These are phyloP conservation scores for Claviceps humidiphila DNA, from an alignment of 2,329 filamentous ascomycete species.

Conservation along the genomic window DNA sequence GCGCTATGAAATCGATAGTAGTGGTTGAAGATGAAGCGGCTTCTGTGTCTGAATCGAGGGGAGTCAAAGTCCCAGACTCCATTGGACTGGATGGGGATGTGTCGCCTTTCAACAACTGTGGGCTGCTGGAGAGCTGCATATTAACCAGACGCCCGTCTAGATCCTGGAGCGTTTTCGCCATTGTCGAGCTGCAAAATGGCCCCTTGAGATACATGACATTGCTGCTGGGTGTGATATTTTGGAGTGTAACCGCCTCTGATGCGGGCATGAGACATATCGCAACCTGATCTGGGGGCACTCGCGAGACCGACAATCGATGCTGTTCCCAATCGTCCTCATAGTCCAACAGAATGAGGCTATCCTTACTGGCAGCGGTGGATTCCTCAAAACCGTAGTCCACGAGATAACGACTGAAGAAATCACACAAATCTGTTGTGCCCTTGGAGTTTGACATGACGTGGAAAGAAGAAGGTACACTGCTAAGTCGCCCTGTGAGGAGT, in stretches of 20 bases:
- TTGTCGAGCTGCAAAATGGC: background rate
- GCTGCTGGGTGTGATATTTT: background rate
- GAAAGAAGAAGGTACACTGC: background rate
- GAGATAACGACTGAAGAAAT: background rate
- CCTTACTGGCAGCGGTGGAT: background rate
- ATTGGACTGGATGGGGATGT: background rate
- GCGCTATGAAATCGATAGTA: background rate
- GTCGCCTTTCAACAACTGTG: background rate
- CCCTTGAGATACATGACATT: background rate
- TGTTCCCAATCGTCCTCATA: background rate
- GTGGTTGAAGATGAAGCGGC: background rate
- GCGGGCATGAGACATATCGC: background rate
- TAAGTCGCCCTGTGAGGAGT: background rate
- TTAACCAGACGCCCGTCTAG: background rate
- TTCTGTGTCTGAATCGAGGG: background rate
- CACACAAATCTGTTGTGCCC: background rate
- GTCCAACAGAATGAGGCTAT: background rate
- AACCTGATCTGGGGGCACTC: background rate
- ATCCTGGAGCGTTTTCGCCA: background rate
- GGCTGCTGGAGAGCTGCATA: background rate
- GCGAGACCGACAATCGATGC: background rate
- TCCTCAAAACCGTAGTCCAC: constrained; percentile 2
- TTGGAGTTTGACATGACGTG: background rate
- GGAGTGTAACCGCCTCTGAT: background rate
- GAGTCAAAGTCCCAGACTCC: background rate